phyloP scores from a whole-genome alignment of 306 rosid genomes.

The Biancaea sappan region DNA sequence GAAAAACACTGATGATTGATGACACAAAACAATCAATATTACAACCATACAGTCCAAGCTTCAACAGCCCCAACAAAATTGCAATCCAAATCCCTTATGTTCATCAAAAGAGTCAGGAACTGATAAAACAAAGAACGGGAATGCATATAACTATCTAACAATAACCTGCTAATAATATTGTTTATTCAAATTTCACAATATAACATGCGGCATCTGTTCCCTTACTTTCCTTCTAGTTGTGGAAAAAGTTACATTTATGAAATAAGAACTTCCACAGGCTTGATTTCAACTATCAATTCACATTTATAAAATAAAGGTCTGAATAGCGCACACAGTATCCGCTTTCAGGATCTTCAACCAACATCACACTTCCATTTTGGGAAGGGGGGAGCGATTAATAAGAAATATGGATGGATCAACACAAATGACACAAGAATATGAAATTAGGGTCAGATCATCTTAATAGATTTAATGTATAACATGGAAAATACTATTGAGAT shows the following conservation, averaged over 20 bases:
- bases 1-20: constrained; percentile 2
- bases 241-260: not conserved
- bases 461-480: not conserved
- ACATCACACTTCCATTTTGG: not conserved
- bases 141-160: constrained; percentile 6
- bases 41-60: not conserved
- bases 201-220: not conserved
- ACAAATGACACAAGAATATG: not conserved
- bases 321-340: not conserved
- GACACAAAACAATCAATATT: constrained; percentile 12
- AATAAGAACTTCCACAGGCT: not conserved
- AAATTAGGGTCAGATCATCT: constrained; percentile 6
- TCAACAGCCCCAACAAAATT: not conserved
- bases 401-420: not conserved
- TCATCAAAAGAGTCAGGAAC: constrained; percentile 7
- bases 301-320: not conserved
- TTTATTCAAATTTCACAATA: not conserved
- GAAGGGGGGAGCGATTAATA: not conserved
- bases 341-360: constrained; percentile 19
- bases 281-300: not conserved
- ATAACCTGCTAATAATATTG: not conserved
- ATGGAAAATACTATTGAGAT: not conserved
- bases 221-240: constrained; percentile 14
- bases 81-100: not conserved
- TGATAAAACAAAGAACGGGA: not conserved